These are phyloP conservation scores for Posidonia oceanica DNA, from an alignment of 116 monocot species.

Conservation along the genomic window DNA sequence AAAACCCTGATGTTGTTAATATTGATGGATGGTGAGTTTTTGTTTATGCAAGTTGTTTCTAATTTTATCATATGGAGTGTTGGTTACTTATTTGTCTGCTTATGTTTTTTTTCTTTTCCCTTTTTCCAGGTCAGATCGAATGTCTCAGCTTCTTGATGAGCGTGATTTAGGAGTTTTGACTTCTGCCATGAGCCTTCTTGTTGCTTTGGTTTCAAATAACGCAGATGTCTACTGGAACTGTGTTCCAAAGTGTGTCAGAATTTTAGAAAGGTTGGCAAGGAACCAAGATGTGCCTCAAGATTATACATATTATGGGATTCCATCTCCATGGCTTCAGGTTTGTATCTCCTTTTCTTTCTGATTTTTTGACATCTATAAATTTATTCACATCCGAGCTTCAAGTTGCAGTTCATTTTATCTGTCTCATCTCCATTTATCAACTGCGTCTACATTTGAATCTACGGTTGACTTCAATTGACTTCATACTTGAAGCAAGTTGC, in stretches of 20 bases:
- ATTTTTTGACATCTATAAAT: background rate
- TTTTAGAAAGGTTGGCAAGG: slow-evolving; percentile 78
- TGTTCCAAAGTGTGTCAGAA: slow-evolving; percentile 93
- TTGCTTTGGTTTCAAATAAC: slow-evolving; percentile 85
- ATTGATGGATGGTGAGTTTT: slow-evolving; percentile 85
- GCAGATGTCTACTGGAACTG: slow-evolving; percentile 94
- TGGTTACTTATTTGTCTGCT: background rate
- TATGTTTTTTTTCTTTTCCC: background rate
- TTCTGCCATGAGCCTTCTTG: slow-evolving; percentile 93
- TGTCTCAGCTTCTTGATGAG: slow-evolving; percentile 97
- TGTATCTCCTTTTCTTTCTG: background rate
- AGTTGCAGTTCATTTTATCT: background rate
- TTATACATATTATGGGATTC: slow-evolving; percentile 98
- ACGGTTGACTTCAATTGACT: no score
- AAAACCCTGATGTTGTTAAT: slow-evolving; percentile 98
- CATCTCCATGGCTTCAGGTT: slow-evolving; percentile 99
- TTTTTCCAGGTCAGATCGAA: slow-evolving; percentile 79
- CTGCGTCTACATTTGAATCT: no score
- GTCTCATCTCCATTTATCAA: no score
- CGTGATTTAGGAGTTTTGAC: slow-evolving; percentile 96
- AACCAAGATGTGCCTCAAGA: slow-evolving; percentile 95
- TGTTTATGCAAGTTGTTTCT: background rate
- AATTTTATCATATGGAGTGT: background rate
- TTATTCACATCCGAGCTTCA: background rate
- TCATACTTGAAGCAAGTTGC: no score